These are phyloP conservation scores for Ramalina peruviana DNA, from an alignment of 495 filamentous ascomycete species.

Conservation along the genomic window DNA sequence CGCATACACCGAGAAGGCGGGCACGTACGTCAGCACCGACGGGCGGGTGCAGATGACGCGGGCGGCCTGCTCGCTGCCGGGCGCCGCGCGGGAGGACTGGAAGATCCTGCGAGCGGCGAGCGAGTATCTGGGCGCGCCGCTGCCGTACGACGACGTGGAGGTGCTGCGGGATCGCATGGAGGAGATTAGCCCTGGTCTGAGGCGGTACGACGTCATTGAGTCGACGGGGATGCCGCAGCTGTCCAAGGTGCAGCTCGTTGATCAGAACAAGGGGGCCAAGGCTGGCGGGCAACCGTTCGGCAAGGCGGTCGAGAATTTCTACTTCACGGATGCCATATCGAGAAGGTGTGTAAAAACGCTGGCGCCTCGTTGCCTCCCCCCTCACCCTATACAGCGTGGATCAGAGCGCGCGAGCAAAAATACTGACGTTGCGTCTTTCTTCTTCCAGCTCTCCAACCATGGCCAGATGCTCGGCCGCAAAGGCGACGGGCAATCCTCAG, in stretches of 20 bases:
- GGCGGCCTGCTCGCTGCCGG: constrained; percentile 69
- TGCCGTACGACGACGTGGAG: constrained; percentile 88
- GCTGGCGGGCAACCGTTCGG: constrained; percentile 48
- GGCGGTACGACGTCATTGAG: constrained; percentile 84
- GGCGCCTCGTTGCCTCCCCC: neutral
- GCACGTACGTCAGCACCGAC: constrained; percentile 94
- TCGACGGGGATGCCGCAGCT: constrained; percentile 51
- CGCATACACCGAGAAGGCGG: constrained; percentile 95
- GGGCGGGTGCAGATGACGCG: constrained; percentile 87
- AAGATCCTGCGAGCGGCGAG: constrained; percentile 88
- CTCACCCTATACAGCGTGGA: too few species aligned
- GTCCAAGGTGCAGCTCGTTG: constrained; percentile 83
- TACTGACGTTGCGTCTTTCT: constrained; percentile 19
- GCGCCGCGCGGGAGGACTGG: constrained; percentile 90
- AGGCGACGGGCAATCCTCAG: constrained; percentile 51
- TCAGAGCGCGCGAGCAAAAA: too few species aligned
- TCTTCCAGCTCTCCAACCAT: constrained; percentile 74
- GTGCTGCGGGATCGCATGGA: constrained; percentile 82
- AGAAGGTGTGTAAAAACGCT: constrained; percentile 52
- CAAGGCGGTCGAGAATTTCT: constrained; percentile 86
- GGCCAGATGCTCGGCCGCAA: constrained; percentile 85
- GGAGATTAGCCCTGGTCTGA: constrained; percentile 78
- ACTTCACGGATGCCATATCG: constrained; percentile 90
- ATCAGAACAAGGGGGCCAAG: constrained; percentile 82
- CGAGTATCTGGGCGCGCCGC: constrained; percentile 75